Percentiles rank a stretch among this genome's conserved stretches.
These are phyloP conservation scores for Porodaedalea pini DNA, from an alignment of 1,284 basidiomycete species.

Conservation along the genomic window DNA sequence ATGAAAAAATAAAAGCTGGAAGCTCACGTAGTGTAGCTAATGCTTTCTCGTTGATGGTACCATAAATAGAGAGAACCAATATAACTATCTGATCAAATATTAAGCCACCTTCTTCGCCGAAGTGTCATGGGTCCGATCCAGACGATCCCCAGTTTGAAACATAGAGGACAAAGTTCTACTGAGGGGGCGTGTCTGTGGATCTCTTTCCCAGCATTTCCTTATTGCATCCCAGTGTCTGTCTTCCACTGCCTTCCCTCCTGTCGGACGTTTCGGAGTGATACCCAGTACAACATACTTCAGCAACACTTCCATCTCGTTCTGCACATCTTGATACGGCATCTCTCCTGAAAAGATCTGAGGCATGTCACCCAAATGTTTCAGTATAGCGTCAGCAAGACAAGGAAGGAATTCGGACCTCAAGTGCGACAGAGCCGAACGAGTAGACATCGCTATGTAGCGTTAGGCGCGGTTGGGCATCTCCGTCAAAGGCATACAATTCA, in stretches of 20 bases:
- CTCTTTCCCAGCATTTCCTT: slow-evolving; percentile 14
- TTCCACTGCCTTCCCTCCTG: background rate
- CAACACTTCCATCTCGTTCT: slow-evolving; percentile 18
- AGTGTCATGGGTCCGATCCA: background rate
- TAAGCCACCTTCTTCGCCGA: background rate
- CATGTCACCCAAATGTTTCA: background rate
- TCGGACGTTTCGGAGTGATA: slow-evolving; percentile 10
- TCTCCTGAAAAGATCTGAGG: slow-evolving; percentile 13
- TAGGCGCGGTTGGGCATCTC: background rate
- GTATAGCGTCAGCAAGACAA: background rate
- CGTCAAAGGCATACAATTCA: slow-evolving; percentile 14
- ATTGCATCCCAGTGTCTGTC: slow-evolving; percentile 16
- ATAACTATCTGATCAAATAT: too few relatives aligned
- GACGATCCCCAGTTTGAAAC: background rate
- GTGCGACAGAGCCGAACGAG: slow-evolving; percentile 18
- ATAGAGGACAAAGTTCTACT: slow-evolving; percentile 4
- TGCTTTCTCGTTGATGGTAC: too few relatives aligned
- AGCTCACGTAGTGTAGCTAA: too few relatives aligned
- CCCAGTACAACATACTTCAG: slow-evolving; percentile 18
- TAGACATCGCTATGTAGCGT: slow-evolving; percentile 15
- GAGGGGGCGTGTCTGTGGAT: slow-evolving; percentile 8
- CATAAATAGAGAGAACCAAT: too few relatives aligned
- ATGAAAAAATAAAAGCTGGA: too few relatives aligned
- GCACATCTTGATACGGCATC: slow-evolving; percentile 13
- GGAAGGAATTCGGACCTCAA: slow-evolving; percentile 3